A percentile compares a stretch with the other conserved stretches of the same genome.
Conservation (phyloP, 192 early-diverging fungal species). For the Phycomyces blakesleeanus region DNA sequence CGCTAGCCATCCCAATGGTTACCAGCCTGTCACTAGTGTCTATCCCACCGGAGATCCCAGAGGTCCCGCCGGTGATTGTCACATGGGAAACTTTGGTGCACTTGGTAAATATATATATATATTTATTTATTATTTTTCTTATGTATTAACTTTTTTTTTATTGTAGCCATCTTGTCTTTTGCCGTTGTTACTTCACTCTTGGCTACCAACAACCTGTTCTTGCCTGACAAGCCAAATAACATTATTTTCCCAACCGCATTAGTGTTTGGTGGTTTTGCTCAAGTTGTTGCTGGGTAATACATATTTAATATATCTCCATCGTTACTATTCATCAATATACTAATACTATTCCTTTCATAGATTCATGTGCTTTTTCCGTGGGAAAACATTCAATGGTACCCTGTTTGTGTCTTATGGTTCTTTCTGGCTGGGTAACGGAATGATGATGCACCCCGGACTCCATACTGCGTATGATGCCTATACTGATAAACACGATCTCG, state of each 20-base stretch:
- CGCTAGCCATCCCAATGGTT: not conserved
- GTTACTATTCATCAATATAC: too few relatives aligned
- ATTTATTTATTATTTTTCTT: not conserved
- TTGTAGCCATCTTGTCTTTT: conserved; percentile 24
- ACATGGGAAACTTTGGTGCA: conserved; percentile 3
- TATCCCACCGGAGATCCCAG: too few relatives aligned
- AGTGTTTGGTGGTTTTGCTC: conserved; percentile 31
- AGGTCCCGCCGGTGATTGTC: too few relatives aligned
- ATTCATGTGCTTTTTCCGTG: conserved; percentile 18
- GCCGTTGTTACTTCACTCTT: conserved; percentile 18
- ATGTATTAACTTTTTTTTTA: conserved; percentile 1
- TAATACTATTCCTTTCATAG: too few relatives aligned
- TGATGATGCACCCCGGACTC: conserved; percentile 25
- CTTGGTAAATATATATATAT: conserved; percentile 7
- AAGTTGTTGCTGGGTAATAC: conserved; percentile 23
- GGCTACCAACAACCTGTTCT: conserved; percentile 16
- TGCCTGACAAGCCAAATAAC: conserved; percentile 20
- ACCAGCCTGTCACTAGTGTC: conserved; percentile 1
- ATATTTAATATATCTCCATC: too few relatives aligned
- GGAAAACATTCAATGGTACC: conserved; percentile 23
- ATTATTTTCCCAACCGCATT: conserved; percentile 22
- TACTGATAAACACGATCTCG: not conserved
- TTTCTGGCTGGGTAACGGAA: conserved; percentile 30
- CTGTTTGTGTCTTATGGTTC: conserved; percentile 29
- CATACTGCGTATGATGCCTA: conserved; percentile 1